Evolutionary conservation across 805 yeast species (phyloP), one percentile per base, ranked within the genome.

Genomic region (Yamadazyma kitorensis): DNA sequence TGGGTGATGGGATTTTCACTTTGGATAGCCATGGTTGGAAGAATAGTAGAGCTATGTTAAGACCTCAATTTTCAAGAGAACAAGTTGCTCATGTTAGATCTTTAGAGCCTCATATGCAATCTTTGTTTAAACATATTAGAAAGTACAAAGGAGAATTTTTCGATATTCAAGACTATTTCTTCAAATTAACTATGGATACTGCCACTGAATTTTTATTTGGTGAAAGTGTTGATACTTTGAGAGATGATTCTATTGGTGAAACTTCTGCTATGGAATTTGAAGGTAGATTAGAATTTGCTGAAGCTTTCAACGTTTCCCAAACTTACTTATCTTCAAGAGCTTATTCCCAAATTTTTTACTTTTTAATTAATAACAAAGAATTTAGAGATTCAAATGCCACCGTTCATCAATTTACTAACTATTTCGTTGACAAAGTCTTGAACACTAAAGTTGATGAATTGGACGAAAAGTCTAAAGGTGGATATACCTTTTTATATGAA

Each of bases 401-500:
- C 6, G 67, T 62, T 16, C 61, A 57, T 27, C 42, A 41, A 22
- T 55, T 55, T 38, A 30, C 67, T 17, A 62, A 69, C 41, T 54
- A 46, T 37, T 70, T 64, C 41, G 76, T 69, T 17, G 35, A 57
- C 22, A 45, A 45, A 34, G 74, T 71, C 5, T 52, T 72, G 28
- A 44, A 42, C 7, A 44, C 58, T n/a, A 39, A 53, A 8, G 58
- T 41, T 15, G 52, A 52, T 39, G 65, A 59, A 31, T 51, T 59
- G 26, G 64, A 51, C 24, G 47, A 48, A 42, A 40, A 33, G 37
- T 57, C 63, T 13, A 51, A 47, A 25, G 71, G 57, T 21, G 59
- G 68, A 15, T 73, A 69, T 42, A 63, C 70, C 9, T 72, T 74
- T 51, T 61, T 74, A 37, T 59, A 62, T 31, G 78, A 72, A 45